phyloP scores from a whole-genome alignment of 2,329 filamentous ascomycete species.

The Immersiporthe knoxdaviesiana region DNA sequence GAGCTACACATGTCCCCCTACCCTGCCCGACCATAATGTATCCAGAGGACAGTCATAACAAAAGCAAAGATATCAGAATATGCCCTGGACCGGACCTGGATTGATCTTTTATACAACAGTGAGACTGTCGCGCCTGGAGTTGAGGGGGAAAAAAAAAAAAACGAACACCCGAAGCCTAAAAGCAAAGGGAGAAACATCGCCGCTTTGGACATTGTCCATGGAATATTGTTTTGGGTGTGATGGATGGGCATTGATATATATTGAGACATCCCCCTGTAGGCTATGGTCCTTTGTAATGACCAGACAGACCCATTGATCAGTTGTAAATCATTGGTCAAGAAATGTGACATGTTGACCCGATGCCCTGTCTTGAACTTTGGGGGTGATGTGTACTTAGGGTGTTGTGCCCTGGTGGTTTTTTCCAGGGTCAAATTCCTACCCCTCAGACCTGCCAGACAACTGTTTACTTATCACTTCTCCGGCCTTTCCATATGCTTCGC shows the following conservation, averaged over 20 bases:
- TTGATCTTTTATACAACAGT: not conserved
- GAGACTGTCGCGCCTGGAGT: too few relatives aligned
- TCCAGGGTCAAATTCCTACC: not conserved
- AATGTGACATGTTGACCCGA: not conserved
- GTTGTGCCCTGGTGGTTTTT: not conserved
- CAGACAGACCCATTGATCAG: not conserved
- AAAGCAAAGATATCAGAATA: not conserved
- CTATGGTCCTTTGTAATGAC: not conserved
- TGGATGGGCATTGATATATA: not conserved
- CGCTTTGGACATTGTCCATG: too few relatives aligned
- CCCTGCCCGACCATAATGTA: not conserved
- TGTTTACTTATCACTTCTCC: not conserved
- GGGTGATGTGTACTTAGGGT: not conserved
- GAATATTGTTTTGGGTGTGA: too few relatives aligned
- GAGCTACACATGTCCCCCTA: not conserved
- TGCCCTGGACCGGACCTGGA: too few relatives aligned
- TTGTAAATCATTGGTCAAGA: not conserved
- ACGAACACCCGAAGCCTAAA: too few relatives aligned
- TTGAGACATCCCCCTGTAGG: not conserved
- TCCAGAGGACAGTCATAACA: not conserved
- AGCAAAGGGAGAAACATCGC: too few relatives aligned
- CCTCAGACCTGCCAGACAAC: not conserved
- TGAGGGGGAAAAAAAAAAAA: too few relatives aligned
- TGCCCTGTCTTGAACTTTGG: not conserved
- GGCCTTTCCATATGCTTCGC: not conserved